A percentile compares a stretch with the other conserved stretches of the same genome.
These are phyloP conservation scores for Pyricularia pennisetigena DNA, from an alignment of 2,329 filamentous ascomycete genomes.

Conservation along the genomic window DNA sequence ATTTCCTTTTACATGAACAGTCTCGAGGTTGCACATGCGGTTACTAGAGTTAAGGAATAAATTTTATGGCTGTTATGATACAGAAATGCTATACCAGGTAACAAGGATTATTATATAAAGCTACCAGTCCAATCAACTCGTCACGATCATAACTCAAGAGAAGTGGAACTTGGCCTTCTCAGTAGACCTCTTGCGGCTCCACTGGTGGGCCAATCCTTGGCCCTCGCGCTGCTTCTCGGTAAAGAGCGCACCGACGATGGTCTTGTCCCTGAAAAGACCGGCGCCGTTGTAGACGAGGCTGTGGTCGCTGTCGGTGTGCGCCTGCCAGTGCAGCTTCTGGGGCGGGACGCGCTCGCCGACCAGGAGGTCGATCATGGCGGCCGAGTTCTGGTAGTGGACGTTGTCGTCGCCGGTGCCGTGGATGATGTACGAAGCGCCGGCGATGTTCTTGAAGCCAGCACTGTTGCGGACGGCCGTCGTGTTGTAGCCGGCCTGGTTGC, in stretches of 20 bases:
- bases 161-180: constrained; percentile 4
- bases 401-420: constrained; percentile 97
- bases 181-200: constrained; percentile 10
- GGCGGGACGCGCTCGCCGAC: constrained; percentile 77
- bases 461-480: constrained; percentile 61
- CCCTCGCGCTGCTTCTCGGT: constrained; percentile 46
- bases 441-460: constrained; percentile 60
- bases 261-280: constrained; percentile 84
- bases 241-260: constrained; percentile 28
- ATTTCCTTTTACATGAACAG: neutral
- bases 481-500: constrained; percentile 70
- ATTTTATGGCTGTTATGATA: neutral
- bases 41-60: neutral
- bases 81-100: neutral
- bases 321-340: constrained; percentile 70
- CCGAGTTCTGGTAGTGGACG: constrained; percentile 91
- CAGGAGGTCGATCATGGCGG: constrained; percentile 77
- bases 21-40: neutral
- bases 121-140: neutral
- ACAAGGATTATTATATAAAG: neutral
- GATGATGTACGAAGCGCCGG: constrained; percentile 87
- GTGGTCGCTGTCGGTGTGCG: constrained; percentile 95
- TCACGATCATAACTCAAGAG: neutral
- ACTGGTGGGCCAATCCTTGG: constrained; percentile 13
- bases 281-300: constrained; percentile 92